Evolutionary conservation across 306 rosid species (phyloP), one percentile per base, ranked within the genome.

Genomic region (Dryas alaskensis): DNA sequence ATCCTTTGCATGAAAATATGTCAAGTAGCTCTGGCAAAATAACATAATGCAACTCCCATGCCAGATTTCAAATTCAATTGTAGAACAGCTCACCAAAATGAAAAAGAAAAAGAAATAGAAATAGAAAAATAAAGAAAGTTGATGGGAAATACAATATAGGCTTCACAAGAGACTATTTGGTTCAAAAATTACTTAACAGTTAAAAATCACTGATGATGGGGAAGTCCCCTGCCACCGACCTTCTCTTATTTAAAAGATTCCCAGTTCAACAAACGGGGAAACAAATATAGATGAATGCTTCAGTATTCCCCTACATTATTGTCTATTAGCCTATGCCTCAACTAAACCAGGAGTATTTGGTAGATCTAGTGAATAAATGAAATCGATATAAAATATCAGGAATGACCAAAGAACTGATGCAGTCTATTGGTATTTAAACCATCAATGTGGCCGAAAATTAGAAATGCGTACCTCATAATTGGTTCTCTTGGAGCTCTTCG

Each of bases 401-500:
- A 3, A 8, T 7, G 43, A 55, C 52, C 22, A 4, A 46, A 19
- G 8, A 70, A 53, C 31, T 53, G 54, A 51, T 4, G 60, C 51
- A 43, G 22, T n/a, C 19, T 57, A 46, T 27, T 12, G 25, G 58
- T 6, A 27, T 10, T 22, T 42, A 62, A 61, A 43, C 12, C 68
- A 55, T 42, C 37, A 66, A 60, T 17, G 17, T 59, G 47, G 51
- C 54, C 59, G n/a, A 49, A 66, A 31, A 47, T 47, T 25, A 10
- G 17, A 67, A 64, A 39, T 51, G 25, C 31, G 55, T 80, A 88
- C 93, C 96, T 88, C 88, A 85, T 70, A 58, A 88, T 74, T 44
- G 87, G 85, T 74, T 88, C 91, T 74, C 78, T 76, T 50, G 82
- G 84, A 3, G 75, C 69, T 83, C 75, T 82, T 69, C 12, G 82